Conservation (phyloP, 345 rosid genomes). For the Diplotaxis tenuifolia region DNA sequence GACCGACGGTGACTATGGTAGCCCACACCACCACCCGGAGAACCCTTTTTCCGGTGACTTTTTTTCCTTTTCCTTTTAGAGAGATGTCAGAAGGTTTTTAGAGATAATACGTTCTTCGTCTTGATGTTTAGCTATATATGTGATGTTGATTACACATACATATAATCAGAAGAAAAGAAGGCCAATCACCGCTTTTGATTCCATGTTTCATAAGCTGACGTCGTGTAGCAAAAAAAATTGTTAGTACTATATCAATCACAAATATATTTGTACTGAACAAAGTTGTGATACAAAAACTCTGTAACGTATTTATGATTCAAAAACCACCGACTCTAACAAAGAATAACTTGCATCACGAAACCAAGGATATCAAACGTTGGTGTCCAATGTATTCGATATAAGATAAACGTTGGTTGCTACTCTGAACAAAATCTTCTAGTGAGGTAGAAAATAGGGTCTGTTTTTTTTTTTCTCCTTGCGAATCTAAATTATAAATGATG, state of each 20-base stretch:
- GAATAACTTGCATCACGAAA: background rate
- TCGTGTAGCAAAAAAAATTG: background rate
- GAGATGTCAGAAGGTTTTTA: too few species aligned
- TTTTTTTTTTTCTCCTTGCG: background rate
- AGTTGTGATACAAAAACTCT: too few species aligned
- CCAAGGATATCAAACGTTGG: background rate
- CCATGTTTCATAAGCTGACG: background rate
- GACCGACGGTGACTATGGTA: too few species aligned
- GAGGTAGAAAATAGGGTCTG: background rate
- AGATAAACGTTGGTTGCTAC: background rate
- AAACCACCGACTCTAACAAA: background rate
- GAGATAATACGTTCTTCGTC: too few species aligned
- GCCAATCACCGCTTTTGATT: background rate
- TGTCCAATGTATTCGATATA: background rate
- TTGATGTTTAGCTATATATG: background rate
- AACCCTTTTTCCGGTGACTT: too few species aligned
- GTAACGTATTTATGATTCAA: background rate
- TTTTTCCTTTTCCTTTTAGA: too few species aligned
- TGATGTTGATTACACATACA: background rate
- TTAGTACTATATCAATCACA: background rate
- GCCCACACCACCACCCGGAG: too few species aligned
- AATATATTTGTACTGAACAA: background rate
- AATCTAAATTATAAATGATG: background rate
- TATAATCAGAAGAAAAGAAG: slow-evolving; percentile 2
- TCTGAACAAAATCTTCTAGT: background rate